Conservation (phyloP, 2,329 filamentous ascomycete genomes). For the Neonectria coccinea region DNA sequence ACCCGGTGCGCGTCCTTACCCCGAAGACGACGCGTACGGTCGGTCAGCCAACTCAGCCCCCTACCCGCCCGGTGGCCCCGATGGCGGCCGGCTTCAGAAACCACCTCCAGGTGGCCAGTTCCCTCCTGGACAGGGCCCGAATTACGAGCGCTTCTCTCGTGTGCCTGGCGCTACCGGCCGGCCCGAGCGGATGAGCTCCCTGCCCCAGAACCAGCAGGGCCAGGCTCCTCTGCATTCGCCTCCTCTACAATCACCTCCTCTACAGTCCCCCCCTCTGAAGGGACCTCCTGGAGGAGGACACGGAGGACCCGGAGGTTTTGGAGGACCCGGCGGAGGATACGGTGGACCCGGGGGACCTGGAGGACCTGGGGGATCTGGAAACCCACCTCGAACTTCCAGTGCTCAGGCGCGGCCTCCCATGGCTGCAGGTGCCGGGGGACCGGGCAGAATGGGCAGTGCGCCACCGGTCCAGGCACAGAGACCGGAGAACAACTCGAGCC, state of each 20-base stretch:
- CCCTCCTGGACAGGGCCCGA: slow-evolving; percentile 40
- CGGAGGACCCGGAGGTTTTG: neutral
- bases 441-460: slow-evolving; percentile 52
- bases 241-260: slow-evolving; percentile 6
- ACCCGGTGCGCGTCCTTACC: slow-evolving; percentile 40
- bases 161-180: slow-evolving; percentile 48
- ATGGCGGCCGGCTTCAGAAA: slow-evolving; percentile 49
- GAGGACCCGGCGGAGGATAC: slow-evolving; percentile 13
- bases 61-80: slow-evolving; percentile 47
- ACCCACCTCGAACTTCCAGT: slow-evolving; percentile 42
- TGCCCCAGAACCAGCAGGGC: slow-evolving; percentile 37
- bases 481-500: slow-evolving; percentile 46
- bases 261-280: slow-evolving; percentile 20
- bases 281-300: slow-evolving; percentile 9
- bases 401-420: slow-evolving; percentile 39
- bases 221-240: slow-evolving; percentile 24
- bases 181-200: slow-evolving; percentile 50
- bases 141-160: slow-evolving; percentile 48
- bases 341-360: slow-evolving; percentile 13
- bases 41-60: slow-evolving; percentile 39
- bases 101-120: slow-evolving; percentile 40
- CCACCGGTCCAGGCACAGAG: slow-evolving; percentile 50
- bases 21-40: slow-evolving; percentile 43
- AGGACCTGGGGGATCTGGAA: slow-evolving; percentile 13
- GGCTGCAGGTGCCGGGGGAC: slow-evolving; percentile 35